Evolutionary conservation across 2,329 filamentous ascomycete species (phyloP), one percentile per base, ranked within the genome.

Genomic region (Sarocladiaceae sp.): DNA sequence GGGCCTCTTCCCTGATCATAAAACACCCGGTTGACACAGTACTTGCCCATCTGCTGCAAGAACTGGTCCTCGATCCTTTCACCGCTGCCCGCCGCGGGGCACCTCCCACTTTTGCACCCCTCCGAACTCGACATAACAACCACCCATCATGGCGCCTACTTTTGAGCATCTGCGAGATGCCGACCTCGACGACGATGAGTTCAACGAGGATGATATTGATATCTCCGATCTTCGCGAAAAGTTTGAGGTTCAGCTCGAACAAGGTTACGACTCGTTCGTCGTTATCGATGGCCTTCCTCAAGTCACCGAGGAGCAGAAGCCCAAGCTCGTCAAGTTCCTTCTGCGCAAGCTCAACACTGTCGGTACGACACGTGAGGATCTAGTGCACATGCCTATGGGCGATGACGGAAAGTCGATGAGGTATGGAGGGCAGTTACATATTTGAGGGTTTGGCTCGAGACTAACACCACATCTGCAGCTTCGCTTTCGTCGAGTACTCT

Each of bases 401-500:
- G 87, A 94, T 21, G 76, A 89, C 62, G 86, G 85, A 58, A 85
- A 85, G 72, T 93, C 90, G 43, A 75, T 94, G 70, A 85, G 85
- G 88, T 95, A 76, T 54, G 78, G 69, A 43, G 1, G 20, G n/a
- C 20, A 37, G 6, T 27, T 13, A 27, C 27, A 6, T n/a, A n/a
- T n/a, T n/a, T n/a, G n/a, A n/a, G n/a, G n/a, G n/a, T n/a, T n/a
- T n/a, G n/a, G n/a, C n/a, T n/a, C n/a, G n/a, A n/a, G n/a, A 27
- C 48, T 55, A 40, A 55, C 27, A 10, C 33, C 10, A 27, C 21
- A 11, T 13, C 3, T 39, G 31, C 55, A 95, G 89, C 53, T 98
- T 94, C 61, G 93, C 93, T 47, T 98, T 98, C 62, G 89, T 98
- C 58, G 93, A 98, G 66, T 98, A 91, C 68, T 85, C 88, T 51